Percentiles rank a stretch among this genome's conserved stretches.
phyloP scores from a whole-genome alignment of 2,329 filamentous ascomycete species.

The Clonostachys chloroleuca region DNA sequence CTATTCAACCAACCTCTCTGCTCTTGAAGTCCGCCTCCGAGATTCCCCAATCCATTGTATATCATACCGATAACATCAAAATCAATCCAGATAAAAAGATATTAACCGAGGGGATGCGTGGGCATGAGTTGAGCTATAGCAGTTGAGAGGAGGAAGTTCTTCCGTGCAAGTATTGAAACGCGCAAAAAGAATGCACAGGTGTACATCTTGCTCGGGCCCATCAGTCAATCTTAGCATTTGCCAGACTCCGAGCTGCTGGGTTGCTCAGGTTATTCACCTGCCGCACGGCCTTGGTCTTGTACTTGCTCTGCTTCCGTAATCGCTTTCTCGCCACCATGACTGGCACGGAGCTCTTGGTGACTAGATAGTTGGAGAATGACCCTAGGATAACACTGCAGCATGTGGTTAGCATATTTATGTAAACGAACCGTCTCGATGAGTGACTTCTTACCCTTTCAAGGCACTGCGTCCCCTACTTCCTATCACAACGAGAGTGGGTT shows the following conservation, averaged over 20 bases:
- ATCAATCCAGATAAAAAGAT: too few relatives aligned
- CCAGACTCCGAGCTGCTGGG: constrained; percentile 61
- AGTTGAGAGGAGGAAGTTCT: too few relatives aligned
- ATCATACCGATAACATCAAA: too few relatives aligned
- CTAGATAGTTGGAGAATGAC: constrained; percentile 95
- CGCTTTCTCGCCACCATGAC: constrained; percentile 97
- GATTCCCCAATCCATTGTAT: too few relatives aligned
- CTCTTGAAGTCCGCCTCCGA: too few relatives aligned
- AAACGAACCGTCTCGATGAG: not conserved
- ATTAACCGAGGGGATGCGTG: too few relatives aligned
- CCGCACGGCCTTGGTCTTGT: constrained; percentile 61
- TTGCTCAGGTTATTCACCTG: constrained; percentile 80
- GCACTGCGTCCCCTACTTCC: constrained; percentile 88
- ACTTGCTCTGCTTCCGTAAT: constrained; percentile 80
- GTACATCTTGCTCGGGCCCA: not conserved
- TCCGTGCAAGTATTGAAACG: too few relatives aligned
- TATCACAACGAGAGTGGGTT: constrained; percentile 87
- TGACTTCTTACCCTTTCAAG: constrained; percentile 73
- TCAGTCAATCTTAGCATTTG: constrained; percentile 71
- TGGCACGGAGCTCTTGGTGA: constrained; percentile 92
- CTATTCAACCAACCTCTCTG: too few relatives aligned
- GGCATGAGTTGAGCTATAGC: too few relatives aligned
- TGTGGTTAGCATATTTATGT: not conserved
- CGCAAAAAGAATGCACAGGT: too few relatives aligned
- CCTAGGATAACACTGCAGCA: constrained; percentile 76